These are phyloP conservation scores for Naumovozyma castellii DNA, from an alignment of 805 yeast species.

Conservation along the genomic window DNA sequence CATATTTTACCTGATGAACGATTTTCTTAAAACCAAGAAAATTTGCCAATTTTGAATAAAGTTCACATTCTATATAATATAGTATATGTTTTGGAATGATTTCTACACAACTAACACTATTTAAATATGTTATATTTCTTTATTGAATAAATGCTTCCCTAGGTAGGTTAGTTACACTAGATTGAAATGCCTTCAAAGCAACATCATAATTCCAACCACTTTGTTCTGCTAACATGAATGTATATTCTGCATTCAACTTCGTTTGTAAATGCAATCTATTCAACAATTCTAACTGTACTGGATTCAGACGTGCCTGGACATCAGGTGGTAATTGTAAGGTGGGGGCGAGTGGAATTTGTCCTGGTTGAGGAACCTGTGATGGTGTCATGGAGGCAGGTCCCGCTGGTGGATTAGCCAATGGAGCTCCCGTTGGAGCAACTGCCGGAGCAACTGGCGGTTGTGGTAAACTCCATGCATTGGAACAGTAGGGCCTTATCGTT, in stretches of 20 bases:
- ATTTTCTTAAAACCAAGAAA: too few relatives aligned
- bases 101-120: too few relatives aligned
- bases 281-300: slow-evolving; percentile 54
- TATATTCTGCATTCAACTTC: slow-evolving; percentile 66
- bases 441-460: slow-evolving; percentile 7
- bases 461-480: slow-evolving; percentile 44
- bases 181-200: slow-evolving; percentile 63
- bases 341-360: slow-evolving; percentile 9
- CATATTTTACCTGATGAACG: too few relatives aligned
- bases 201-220: slow-evolving; percentile 72
- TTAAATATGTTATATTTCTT: too few relatives aligned
- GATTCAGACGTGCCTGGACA: slow-evolving; percentile 38
- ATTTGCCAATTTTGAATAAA: too few relatives aligned
- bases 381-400: not conserved
- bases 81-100: too few relatives aligned
- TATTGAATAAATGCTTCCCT: slow-evolving; percentile 41
- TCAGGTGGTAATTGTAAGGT: slow-evolving; percentile 47
- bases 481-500: slow-evolving; percentile 52
- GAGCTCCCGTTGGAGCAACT: slow-evolving; percentile 3
- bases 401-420: slow-evolving; percentile 1
- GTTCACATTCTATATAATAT: too few relatives aligned
- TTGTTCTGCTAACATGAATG: slow-evolving; percentile 76
- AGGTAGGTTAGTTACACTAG: slow-evolving; percentile 52
- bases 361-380: not conserved
- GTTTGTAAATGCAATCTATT: slow-evolving; percentile 63